Percentiles rank a stretch among this genome's conserved stretches.
phyloP scores from a whole-genome alignment of 129 eudicot genomes.

The Heracleum sosnowskyi region DNA sequence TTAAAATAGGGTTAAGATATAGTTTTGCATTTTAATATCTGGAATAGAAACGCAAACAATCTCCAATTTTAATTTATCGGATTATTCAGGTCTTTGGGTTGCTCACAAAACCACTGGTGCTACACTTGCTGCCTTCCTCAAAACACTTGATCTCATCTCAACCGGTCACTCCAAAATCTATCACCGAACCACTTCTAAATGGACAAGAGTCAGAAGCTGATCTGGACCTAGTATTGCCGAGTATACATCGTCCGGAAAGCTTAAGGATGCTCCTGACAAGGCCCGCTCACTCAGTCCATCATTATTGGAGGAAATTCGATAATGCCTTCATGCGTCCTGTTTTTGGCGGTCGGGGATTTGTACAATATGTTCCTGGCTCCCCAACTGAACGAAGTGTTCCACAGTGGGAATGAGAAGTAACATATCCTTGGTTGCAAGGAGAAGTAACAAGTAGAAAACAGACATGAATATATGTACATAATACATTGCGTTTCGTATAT shows the following conservation, averaged over 20 bases:
- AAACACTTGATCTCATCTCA: conserved; percentile 52
- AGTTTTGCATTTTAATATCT: background rate
- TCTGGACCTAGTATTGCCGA: background rate
- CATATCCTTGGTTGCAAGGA: background rate
- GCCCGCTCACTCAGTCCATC: conserved; percentile 65
- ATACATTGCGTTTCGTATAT: background rate
- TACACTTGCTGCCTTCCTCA: conserved; percentile 56
- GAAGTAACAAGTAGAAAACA: background rate
- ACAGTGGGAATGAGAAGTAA: conserved; percentile 17
- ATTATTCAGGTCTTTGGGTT: conserved; percentile 74
- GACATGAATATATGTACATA: background rate
- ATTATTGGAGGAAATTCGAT: conserved; percentile 90
- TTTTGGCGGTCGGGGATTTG: conserved; percentile 90
- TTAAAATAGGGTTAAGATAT: background rate
- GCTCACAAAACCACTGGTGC: conserved; percentile 72
- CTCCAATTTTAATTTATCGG: background rate
- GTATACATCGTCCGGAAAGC: conserved; percentile 52
- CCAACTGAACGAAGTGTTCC: conserved; percentile 55
- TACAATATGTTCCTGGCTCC: conserved; percentile 71
- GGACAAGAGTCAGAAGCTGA: conserved; percentile 1
- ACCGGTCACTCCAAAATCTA: conserved; percentile 52
- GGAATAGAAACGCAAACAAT: background rate
- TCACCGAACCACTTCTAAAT: conserved; percentile 54
- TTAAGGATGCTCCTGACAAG: conserved; percentile 56
- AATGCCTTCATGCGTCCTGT: conserved; percentile 85